phyloP scores from a whole-genome alignment of 345 rosid genomes.

The Odontarrhena argentea region DNA sequence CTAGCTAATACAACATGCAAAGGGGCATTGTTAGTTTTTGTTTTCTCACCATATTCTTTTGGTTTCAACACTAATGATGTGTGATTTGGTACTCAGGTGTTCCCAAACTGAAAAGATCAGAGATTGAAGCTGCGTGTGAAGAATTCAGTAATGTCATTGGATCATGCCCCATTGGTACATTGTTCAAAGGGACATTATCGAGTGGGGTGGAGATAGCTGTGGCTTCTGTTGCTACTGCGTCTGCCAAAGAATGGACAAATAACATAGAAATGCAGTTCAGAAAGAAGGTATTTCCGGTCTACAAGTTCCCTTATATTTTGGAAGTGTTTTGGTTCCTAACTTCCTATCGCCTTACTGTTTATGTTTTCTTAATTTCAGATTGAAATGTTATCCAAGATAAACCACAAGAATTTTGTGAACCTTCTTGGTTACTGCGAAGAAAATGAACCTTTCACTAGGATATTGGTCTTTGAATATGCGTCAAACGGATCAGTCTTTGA shows the following conservation, averaged over 20 bases:
- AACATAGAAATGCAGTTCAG: conserved; percentile 68
- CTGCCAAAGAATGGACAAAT: conserved; percentile 71
- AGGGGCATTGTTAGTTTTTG: background rate
- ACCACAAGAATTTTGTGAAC: conserved; percentile 95
- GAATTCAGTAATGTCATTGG: conserved; percentile 97
- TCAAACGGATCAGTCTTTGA: conserved; percentile 93
- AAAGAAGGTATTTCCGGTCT: conserved; percentile 61
- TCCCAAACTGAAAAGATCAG: conserved; percentile 83
- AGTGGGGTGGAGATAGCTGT: conserved; percentile 95
- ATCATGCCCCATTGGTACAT: conserved; percentile 63
- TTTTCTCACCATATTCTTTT: conserved; percentile 3
- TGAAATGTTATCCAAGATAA: conserved; percentile 73
- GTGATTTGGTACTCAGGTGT: conserved; percentile 58
- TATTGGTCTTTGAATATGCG: conserved; percentile 96
- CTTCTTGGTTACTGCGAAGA: conserved; percentile 95
- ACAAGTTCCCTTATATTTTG: background rate
- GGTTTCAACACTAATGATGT: conserved; percentile 2
- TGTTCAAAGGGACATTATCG: conserved; percentile 90
- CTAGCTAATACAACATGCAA: background rate
- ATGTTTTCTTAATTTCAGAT: conserved; percentile 51
- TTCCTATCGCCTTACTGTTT: background rate
- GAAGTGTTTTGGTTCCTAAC: conserved; percentile 5
- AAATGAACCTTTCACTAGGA: conserved; percentile 85
- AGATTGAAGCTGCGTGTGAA: conserved; percentile 92
- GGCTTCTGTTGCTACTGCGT: conserved; percentile 58